A percentile compares a stretch with the other conserved stretches of the same genome.
Evolutionary conservation across 768 basidiomycete genomes (phyloP).

Genomic region (Suillus tomentosus): DNA sequence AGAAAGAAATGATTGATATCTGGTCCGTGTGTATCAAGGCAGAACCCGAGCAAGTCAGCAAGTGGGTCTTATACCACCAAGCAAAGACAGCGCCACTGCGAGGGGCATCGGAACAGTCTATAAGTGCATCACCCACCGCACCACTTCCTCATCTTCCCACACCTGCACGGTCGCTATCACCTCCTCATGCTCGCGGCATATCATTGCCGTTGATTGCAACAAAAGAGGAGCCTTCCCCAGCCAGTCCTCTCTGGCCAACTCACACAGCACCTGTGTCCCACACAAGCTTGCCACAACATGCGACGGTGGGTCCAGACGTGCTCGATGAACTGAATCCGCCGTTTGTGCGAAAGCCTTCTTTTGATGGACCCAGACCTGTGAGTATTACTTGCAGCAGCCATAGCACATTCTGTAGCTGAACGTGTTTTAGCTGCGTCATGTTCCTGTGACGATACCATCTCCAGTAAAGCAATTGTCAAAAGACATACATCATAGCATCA

Average conservation of each 20-base stretch:
- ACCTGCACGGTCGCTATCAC: constrained; percentile 29
- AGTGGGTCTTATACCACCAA: constrained; percentile 33
- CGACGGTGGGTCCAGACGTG: not conserved
- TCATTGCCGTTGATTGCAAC: constrained; percentile 35
- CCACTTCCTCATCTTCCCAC: constrained; percentile 31
- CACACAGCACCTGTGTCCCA: not conserved
- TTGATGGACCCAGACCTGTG: not conserved
- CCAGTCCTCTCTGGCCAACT: constrained; percentile 4
- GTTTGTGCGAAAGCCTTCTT: constrained; percentile 3
- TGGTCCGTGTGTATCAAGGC: constrained; percentile 29
- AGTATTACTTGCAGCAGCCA: not conserved
- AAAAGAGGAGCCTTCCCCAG: constrained; percentile 22
- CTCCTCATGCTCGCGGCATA: constrained; percentile 14
- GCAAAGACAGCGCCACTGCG: constrained; percentile 18
- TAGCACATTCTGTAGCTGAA: not conserved
- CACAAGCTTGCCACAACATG: not conserved
- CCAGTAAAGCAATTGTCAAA: constrained; percentile 11
- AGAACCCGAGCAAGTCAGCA: constrained; percentile 19
- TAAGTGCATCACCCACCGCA: constrained; percentile 21
- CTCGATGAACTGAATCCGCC: constrained; percentile 5
- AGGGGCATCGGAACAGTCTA: not conserved
- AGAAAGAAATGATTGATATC: constrained; percentile 25
- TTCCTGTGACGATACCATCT: not conserved
- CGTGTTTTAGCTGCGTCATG: constrained; percentile 1
- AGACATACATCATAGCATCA: constrained; percentile 19